Evolutionary conservation across 169 alveolate species (phyloP), one percentile per base, ranked within the genome.

Genomic region (Plasmodium sp.): DNA sequence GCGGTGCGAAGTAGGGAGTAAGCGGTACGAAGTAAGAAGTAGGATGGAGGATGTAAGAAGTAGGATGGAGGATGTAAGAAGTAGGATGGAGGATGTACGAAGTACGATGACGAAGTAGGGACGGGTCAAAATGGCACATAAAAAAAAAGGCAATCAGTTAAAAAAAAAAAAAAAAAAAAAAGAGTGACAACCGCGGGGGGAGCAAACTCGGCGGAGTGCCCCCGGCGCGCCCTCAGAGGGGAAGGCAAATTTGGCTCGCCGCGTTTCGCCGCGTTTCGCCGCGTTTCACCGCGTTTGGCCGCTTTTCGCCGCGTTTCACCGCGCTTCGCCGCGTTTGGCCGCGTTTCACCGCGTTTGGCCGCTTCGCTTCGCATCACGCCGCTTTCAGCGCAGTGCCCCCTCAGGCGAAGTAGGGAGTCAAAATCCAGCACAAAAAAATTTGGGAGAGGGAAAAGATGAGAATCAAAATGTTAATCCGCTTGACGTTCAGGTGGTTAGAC

Each of bases 351-450:
- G 12, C 62, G 9, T 34, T 0, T 9, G 9, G 27, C 14, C 31
- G 18, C 22, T 16, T 79, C 41, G 10, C 22, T 34, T 73, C 18
- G 10, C 22, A 1, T 73, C 18, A 3, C 0, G 18, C 12, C 22
- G n/a, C 39, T 16, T 22, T 22, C 0, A 0, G 27, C 27, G 27
- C 27, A 22, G 27, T 7, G n/a, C 62, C 18, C 48, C 22, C 22
- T 88, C 41, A 88, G 12, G 88, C 33, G 81, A 88, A 77, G 48
- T 80, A 79, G 16, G 93, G 93, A 12, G 93, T 85, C 22, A 85
- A 77, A n/a, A 85, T 74, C 93, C 93, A 85, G 67, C 93, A 85
- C 72, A 85, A 75, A 85, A 85, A 85, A 51, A 85, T 75, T 85
- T 85, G 93, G 2, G 84, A 85, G 18, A 85, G 67, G 1, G 93